These are phyloP conservation scores for Podospora pseudocomata DNA, from an alignment of 495 filamentous ascomycete genomes.

Conservation along the genomic window DNA sequence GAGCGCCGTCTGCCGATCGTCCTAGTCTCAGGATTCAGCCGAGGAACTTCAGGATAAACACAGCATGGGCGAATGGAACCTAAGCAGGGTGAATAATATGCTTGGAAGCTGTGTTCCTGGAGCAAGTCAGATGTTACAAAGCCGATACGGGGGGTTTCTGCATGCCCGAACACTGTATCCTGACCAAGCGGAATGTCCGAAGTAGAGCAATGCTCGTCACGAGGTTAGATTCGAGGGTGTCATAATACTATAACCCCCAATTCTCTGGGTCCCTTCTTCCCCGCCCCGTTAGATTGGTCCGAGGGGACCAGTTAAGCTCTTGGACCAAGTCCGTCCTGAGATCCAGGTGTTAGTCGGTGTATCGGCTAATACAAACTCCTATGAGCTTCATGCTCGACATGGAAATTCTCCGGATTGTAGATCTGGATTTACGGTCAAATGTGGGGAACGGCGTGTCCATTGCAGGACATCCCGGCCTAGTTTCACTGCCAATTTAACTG, in stretches of 20 bases:
- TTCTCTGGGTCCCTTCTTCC: conserved; percentile 8
- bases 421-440: conserved; percentile 1
- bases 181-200: not conserved
- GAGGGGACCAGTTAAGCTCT: conserved; percentile 16
- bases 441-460: not conserved
- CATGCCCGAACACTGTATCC: not conserved
- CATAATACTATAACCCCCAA: conserved; percentile 13
- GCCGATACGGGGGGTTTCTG: not conserved
- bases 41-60: conserved; percentile 4
- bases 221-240: not conserved
- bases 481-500: not conserved
- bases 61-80: not conserved
- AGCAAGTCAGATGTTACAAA: not conserved
- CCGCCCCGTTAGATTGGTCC: conserved; percentile 15
- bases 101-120: not conserved
- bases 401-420: not conserved
- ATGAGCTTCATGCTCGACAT: not conserved
- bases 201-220: not conserved
- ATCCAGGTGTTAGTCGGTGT: not conserved
- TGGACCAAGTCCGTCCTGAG: conserved; percentile 14
- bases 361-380: not conserved
- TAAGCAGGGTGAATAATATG: not conserved
- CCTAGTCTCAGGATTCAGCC: conserved; percentile 4
- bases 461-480: not conserved
- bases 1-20: not conserved